Base-by-base conservation (phyloP, 768 basidiomycete genomes). In the Naganishia kalamii region DNA sequence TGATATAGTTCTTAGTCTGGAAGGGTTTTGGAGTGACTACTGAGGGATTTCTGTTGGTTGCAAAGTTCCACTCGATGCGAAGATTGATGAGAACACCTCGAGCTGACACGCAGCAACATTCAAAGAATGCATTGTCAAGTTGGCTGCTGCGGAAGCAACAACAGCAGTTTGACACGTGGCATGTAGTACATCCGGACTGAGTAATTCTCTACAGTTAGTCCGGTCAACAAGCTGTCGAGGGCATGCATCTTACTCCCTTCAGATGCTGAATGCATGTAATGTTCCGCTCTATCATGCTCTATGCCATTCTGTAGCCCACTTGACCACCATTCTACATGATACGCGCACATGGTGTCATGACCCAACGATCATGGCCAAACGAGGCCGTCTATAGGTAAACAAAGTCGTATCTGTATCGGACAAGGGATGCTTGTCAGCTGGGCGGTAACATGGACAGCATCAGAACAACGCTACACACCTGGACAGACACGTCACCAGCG, bases 401-500 rank as follows among this genome's bases (percentile, higher is more conserved):
- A 43, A 67, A 67, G 37, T 67, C 59, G 61, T 67, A 67, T 30
- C 66, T 67, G 19, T 23, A 6, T n/a, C 29, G 50, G 30, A 12
- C 5, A 52, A 61, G 19, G 37, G 17, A 13, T 6, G 44, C 27
- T 17, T 23, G 44, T 29, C 21, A 37, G 13, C 40, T 29, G 19
- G 2, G 13, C 43, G 25, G 21, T 13, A 27, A 21, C 44, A 25
- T 12, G 30, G 21, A 8, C 51, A 17, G n/a, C 30, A 41, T 37
- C 7, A 12, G 40, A 17, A 29, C 33, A n/a, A 35, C 41, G 41
- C 25, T 19, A 62, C 65, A 41, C 50, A 67, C 66, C 62, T 67
- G 15, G 60, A 62, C 66, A 67, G 52, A 40, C 60, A 62, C 21
- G 66, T 60, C 11, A 67, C 66, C 41, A 67, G 49, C 19, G 61